A percentile compares a stretch with the other conserved stretches of the same genome.
phyloP scores from a whole-genome alignment of 23 red algal genomes.

The Gracilaria vermiculophylla region DNA sequence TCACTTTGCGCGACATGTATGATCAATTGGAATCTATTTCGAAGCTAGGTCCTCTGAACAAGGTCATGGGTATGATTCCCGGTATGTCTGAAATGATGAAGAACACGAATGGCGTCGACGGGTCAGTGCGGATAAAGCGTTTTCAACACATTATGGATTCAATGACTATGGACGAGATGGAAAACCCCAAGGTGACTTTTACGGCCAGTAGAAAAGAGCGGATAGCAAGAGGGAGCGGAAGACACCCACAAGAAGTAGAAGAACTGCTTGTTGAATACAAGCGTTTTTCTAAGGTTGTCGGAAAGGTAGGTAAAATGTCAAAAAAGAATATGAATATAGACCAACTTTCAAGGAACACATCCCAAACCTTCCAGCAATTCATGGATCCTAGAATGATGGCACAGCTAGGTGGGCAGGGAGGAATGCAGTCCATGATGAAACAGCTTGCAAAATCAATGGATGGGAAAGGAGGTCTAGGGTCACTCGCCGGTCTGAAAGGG shows the following conservation, averaged over 20 bases:
- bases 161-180: conserved; percentile 92
- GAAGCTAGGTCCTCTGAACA: conserved; percentile 91
- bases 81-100: conserved; percentile 92
- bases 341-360: conserved; percentile 71
- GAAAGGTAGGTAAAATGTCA: conserved; percentile 87
- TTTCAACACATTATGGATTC: conserved; percentile 95
- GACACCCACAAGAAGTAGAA: conserved; percentile 78
- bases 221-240: conserved; percentile 84
- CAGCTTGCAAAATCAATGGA: conserved; percentile 66
- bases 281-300: conserved; percentile 79
- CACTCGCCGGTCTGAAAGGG: conserved; percentile 29
- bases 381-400: conserved; percentile 97
- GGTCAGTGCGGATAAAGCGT: conserved; percentile 71
- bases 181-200: conserved; percentile 85
- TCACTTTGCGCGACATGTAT: conserved; percentile 96
- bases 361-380: conserved; percentile 75
- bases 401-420: conserved; percentile 81
- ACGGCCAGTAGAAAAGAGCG: conserved; percentile 73
- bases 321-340: conserved; percentile 86
- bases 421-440: conserved; percentile 95
- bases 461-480: conserved; percentile 50
- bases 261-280: conserved; percentile 91
- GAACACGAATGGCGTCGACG: conserved; percentile 83
- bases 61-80: conserved; percentile 97
- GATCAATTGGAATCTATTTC: conserved; percentile 81